phyloP scores from a whole-genome alignment of 2,329 filamentous ascomycete genomes.

The Dothiorella sarmentorum region DNA sequence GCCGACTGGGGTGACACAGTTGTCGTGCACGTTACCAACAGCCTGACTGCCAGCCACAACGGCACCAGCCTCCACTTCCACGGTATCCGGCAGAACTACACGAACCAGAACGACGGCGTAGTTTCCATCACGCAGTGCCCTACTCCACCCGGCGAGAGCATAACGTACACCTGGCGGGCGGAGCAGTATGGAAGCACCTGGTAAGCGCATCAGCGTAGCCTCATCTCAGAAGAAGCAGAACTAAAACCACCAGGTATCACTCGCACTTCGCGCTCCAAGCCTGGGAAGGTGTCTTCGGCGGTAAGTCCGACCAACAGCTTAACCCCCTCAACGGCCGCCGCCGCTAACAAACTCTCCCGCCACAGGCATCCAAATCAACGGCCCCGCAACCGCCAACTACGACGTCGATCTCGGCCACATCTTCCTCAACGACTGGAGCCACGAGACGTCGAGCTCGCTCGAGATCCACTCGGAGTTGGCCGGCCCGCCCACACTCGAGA shows the following conservation, averaged over 20 bases:
- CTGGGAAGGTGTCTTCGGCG: conserved; percentile 34
- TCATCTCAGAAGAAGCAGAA: background rate
- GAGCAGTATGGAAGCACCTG: conserved; percentile 37
- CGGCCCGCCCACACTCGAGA: conserved; percentile 39
- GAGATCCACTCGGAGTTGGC: background rate
- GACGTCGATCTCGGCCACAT: conserved; percentile 38
- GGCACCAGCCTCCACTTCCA: conserved; percentile 63
- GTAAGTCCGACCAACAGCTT: background rate
- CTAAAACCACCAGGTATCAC: conserved; percentile 27
- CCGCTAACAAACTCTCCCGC: background rate
- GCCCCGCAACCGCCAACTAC: conserved; percentile 37
- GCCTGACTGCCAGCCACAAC: conserved; percentile 44
- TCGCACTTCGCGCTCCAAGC: conserved; percentile 30
- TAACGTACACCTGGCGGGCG: conserved; percentile 54
- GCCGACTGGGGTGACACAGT: conserved; percentile 47
- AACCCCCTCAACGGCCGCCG: no score
- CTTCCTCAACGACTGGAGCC: conserved; percentile 41
- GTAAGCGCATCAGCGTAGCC: background rate
- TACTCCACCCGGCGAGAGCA: conserved; percentile 22
- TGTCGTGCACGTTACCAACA: conserved; percentile 48
- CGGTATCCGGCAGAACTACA: conserved; percentile 55
- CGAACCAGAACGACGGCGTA: conserved; percentile 57
- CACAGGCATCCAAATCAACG: conserved; percentile 38
- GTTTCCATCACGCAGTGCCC: conserved; percentile 44
- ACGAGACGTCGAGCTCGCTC: conserved; percentile 3